A percentile compares a stretch with the other conserved stretches of the same genome.
These are phyloP conservation scores for Herpetospermum pedunculosum DNA, from an alignment of 306 rosid genomes.

Conservation along the genomic window DNA sequence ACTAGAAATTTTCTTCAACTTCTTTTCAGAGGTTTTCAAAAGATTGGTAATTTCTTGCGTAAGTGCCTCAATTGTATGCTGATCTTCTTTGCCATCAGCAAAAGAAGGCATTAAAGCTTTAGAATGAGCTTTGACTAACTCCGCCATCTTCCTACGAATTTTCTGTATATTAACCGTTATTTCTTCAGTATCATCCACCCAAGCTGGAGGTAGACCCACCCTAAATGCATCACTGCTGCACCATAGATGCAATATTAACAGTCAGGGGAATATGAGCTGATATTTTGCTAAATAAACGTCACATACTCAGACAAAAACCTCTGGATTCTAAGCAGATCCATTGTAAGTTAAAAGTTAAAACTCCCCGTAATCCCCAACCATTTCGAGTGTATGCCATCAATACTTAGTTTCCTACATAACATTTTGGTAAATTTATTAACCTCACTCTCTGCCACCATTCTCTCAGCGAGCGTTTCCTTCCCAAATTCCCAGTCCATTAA, in stretches of 20 bases:
- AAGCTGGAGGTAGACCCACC: conserved; percentile 62
- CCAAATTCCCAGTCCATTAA: neutral
- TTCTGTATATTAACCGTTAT: conserved; percentile 41
- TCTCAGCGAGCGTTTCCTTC: neutral
- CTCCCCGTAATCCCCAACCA: neutral
- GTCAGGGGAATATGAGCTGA: conserved; percentile 1
- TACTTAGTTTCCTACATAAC: neutral
- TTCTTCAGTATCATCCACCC: conserved; percentile 84
- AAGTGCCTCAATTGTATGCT: conserved; percentile 46
- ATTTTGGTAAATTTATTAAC: neutral
- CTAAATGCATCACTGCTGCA: conserved; percentile 56
- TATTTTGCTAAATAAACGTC: neutral
- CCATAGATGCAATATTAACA: conserved; percentile 10
- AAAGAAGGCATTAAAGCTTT: conserved; percentile 70
- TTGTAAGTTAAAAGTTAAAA: neutral
- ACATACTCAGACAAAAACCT: neutral
- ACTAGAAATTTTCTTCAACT: conserved; percentile 43
- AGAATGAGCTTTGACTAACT: conserved; percentile 54
- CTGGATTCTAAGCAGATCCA: neutral
- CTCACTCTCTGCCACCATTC: neutral
- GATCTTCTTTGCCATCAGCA: conserved; percentile 64
- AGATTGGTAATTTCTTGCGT: conserved; percentile 53
- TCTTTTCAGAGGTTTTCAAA: conserved; percentile 52
- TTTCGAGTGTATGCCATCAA: neutral
- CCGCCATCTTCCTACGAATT: conserved; percentile 46